Conservation (phyloP, 768 basidiomycete genomes). For the Tremella fuciformis region DNA sequence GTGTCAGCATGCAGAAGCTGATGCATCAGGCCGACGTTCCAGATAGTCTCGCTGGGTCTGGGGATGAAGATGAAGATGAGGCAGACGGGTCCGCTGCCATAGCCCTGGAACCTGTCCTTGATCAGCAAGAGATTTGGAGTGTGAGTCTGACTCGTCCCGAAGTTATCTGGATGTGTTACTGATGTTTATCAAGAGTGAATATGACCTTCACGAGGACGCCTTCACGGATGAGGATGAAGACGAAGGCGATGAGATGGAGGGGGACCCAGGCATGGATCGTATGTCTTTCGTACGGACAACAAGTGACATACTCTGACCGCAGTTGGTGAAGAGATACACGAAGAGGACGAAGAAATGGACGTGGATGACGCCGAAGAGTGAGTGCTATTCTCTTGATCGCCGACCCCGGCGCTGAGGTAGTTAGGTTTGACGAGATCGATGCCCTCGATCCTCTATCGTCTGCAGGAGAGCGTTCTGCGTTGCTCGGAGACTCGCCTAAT, state of each 20-base stretch:
- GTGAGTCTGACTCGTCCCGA: too few relatives aligned
- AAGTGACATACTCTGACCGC: too few relatives aligned
- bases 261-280: neutral
- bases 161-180: neutral
- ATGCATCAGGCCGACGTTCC: conserved; percentile 20
- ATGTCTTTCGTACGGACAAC: too few relatives aligned
- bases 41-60: neutral
- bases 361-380: conserved; percentile 50
- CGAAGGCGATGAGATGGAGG: conserved; percentile 53
- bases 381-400: conserved; percentile 20
- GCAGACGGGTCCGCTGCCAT: neutral
- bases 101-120: too few relatives aligned
- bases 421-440: conserved; percentile 32
- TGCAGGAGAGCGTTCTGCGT: conserved; percentile 5
- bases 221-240: conserved; percentile 50
- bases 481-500: conserved; percentile 9
- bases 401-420: conserved; percentile 41
- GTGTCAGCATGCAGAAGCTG: neutral
- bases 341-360: conserved; percentile 54
- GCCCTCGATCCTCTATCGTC: conserved; percentile 18
- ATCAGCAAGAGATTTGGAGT: too few relatives aligned
- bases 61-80: conserved; percentile 30
- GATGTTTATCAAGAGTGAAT: too few relatives aligned
- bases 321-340: conserved; percentile 3
- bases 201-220: too few relatives aligned